Evolutionary conservation across 1,139 yeast species (phyloP), one percentile per base, ranked within the genome.

Genomic region (Candida dubliniensis): DNA sequence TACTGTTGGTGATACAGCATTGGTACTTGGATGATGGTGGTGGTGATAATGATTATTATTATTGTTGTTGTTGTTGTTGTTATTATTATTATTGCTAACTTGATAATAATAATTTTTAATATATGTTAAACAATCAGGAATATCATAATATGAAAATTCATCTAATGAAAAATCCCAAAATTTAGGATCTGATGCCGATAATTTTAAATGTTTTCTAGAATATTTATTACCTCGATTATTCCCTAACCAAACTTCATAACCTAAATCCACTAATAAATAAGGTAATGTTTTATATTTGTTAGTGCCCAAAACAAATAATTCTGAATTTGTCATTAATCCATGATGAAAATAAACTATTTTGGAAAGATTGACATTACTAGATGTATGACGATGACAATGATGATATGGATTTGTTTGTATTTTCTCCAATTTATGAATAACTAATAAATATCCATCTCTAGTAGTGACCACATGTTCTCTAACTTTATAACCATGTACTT

Each of bases 111-210:
- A 49, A 9, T 50, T 44, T 27, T 38, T 41, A 15, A 89, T 79
- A 60, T 87, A 86, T 51, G 79, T 77, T 11, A 89, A 74, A 5
- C 85, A 74, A 52, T 84, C 81, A 2, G 96, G 96, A 36, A 89
- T 87, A 59, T 89, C 96, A 57, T 77, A 85, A 49, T 84, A 64
- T 2, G 96, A 95, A 64, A 85, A 87, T 59, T 89, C 95, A 63
- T 89, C 96, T 41, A 89, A 74, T 23, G 91, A 82, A 55, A 86
- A 89, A 63, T 88, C 80, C 96, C 96, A 89, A 63, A 86, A 89
- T 45, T 71, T 69, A 2, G 61, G 52, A 12, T 77, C 76, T 11
- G 67, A 61, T 1, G 84, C 77, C 8, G 67, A 57, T 31, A 59
- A 43, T 44, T 59, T 61, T 40, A 65, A 49, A 49, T 67, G 72